Evolutionary conservation across 306 rosid species (phyloP), one percentile per base, ranked within the genome.

Genomic region (Lotus japonicus): DNA sequence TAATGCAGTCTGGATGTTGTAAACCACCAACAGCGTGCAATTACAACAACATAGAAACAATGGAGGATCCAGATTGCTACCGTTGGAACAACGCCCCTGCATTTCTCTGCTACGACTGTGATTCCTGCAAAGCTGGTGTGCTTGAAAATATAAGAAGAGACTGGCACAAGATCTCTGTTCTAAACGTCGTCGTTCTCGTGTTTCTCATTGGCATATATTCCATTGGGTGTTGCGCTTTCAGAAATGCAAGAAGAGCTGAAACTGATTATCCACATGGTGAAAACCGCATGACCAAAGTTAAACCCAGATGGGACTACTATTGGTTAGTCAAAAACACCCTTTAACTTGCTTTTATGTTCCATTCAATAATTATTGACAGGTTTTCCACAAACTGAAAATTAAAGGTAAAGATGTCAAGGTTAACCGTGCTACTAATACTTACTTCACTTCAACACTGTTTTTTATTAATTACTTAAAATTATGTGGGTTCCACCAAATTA

Each of bases 81-180:
- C 62, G 82, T 13, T 92, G 98, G 98, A 88, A 77, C 82, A 91
- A 82, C 18, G 83, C 83, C 0, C 82, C 87, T 0, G 71, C 69
- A 5, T 7, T 88, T 66, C 78, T 89, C 9, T 92, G 98, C 73
- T 92, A 84, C 60, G 88, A 89, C 38, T 92, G 98, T 17, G 85
- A 86, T 36, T 86, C 98, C 0, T 92, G 98, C 96, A 92, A 89
- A 52, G 96, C 86, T 7, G 97, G 95, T 39, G 96, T 89, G 38
- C 84, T 88, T 1, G 97, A 92, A 72, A 75, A 86, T 39, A 85
- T 86, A 4, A 77, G 89, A 52, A 81, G 79, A 53, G 91, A 84
- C 5, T 92, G 98, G 98, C 96, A 77, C 74, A 89, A 92, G 69
- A 74, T 92, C 63, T 83, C 94, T 12, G 87, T 92, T 33, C 94